Evolutionary conservation across 2,329 filamentous ascomycete genomes (phyloP), one percentile per base, ranked within the genome.

Genomic region (Cercospora citrullina): DNA sequence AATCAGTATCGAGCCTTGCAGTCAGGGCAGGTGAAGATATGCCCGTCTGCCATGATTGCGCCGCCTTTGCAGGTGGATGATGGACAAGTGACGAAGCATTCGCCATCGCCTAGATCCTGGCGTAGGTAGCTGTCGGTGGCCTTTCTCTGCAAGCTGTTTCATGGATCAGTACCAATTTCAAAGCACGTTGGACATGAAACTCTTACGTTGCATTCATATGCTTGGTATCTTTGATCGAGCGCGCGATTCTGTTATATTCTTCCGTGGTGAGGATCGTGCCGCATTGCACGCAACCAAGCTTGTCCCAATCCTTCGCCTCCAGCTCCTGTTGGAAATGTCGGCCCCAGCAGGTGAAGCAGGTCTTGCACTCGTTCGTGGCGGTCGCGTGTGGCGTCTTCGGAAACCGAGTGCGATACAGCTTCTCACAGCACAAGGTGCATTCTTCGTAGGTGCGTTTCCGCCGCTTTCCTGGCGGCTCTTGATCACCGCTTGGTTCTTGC

Each of bases 21-120:
- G 3, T 53, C 51, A 1, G 21, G 45, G 4, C 64, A 69, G 14
- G 67, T 67, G 36, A 69, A 69, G 16, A 67, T 69, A 14, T 68
- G 59, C 23, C 63, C 63, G 12, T 63, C 67, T 7, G 23, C 42
- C 59, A 68, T 66, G 9, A 63, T 57, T 0, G 48, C 59, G 1
- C 63, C 63, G 2, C n/a, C 42, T 18, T 64, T 55, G 53, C 64
- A 68, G 8, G 59, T 30, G 0, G 59, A 39, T 5, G 59, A 63
- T 2, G 64, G 67, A 26, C 64, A 68, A 18, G 51, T 53, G 51
- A 68, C 33, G 33, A 53, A 68, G 28, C 42, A 39, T 5, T 61
- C 51, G 14, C 65, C 64, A 5, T 66, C 8, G 7, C 53, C 55
- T 2, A 67, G 7, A 12, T 55, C 57, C 2, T 58, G 48, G 23